Evolutionary conservation across 2,329 filamentous ascomycete genomes (phyloP), one percentile per base, ranked within the genome.

Genomic region (Malbranchea zuffiana): DNA sequence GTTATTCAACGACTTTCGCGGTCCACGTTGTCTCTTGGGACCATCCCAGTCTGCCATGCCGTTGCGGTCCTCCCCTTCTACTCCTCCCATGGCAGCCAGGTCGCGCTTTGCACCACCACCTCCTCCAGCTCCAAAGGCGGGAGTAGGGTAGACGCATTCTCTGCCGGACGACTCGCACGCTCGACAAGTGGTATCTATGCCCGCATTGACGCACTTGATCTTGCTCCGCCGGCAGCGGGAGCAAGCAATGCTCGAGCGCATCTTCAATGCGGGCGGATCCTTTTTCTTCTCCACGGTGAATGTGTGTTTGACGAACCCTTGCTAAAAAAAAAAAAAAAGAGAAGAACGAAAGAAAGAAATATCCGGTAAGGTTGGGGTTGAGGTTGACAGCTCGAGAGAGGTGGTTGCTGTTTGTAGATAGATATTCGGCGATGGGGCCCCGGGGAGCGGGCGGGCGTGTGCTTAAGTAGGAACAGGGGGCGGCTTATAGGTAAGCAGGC

Each of bases 181-280:
- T 44, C 82, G 75, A 63, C 84, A 92, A 11, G 74, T 75, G 11
- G 75, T 78, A 44, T 73, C 72, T 40, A 78, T 72, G 42, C 82
- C 82, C 47, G 74, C 72, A 60, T 90, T 90, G 57, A 84, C 76
- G 63, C 84, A 92, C 61, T 88, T 88, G 55, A 88, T 83, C 62
- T 90, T 92, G 55, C 81, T 85, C 50, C 75, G 75, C 40, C 83
- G 72, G 55, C 83, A 88, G 45, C 75, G 71, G 43, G 74, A 67
- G 59, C 83, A 90, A 32, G 83, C 82, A 53, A 88, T 84, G 52
- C 79, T 83, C 31, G 82, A 85, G 48, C 83, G 73, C 73, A 85
- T 80, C 21, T 67, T 67, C 51, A 61, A 61, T 30, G 54, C 35
- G 32, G 36, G 39, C 32, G 33, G 37, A 23, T 43, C 43, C 37